Evolutionary conservation across 129 eudicot genomes (phyloP).

Genomic region (Calendula officinalis): DNA sequence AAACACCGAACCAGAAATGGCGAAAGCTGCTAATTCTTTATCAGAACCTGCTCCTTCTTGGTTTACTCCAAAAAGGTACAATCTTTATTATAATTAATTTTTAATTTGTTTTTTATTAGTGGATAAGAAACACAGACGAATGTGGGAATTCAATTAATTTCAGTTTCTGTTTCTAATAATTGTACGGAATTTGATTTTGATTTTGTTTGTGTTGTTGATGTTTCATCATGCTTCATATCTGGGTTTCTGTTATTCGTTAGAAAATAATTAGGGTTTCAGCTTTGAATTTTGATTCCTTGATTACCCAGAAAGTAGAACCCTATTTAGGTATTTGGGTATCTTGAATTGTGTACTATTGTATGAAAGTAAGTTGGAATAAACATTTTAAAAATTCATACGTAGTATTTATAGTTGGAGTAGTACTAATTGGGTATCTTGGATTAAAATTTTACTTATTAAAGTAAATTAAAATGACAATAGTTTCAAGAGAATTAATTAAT

Average conservation of each 20-base stretch:
- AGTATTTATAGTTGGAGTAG: too few relatives aligned
- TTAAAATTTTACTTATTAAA: not conserved
- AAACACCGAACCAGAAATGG: slow-evolving; percentile 29
- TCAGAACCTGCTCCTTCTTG: slow-evolving; percentile 58
- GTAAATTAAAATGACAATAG: not conserved
- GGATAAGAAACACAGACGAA: not conserved
- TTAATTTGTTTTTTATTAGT: not conserved
- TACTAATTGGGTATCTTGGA: too few relatives aligned
- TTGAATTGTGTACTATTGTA: too few relatives aligned
- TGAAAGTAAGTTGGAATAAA: too few relatives aligned
- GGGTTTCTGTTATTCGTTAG: slow-evolving; percentile 16
- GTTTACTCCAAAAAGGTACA: slow-evolving; percentile 74
- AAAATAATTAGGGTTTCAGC: slow-evolving; percentile 22
- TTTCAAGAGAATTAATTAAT: too few relatives aligned
- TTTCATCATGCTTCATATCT: not conserved
- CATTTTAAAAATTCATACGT: too few relatives aligned
- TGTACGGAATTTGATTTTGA: slow-evolving; percentile 1
- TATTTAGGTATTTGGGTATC: slow-evolving; percentile 3
- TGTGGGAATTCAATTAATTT: slow-evolving; percentile 4
- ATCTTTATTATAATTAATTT: not conserved
- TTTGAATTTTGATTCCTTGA: slow-evolving; percentile 4
- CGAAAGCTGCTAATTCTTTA: slow-evolving; percentile 16
- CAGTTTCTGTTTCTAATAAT: not conserved
- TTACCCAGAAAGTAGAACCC: slow-evolving; percentile 11
- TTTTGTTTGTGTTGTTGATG: slow-evolving; percentile 10